These are phyloP conservation scores for Neopestalotiopsis clavispora DNA, from an alignment of 2,329 filamentous ascomycete species.

Conservation along the genomic window DNA sequence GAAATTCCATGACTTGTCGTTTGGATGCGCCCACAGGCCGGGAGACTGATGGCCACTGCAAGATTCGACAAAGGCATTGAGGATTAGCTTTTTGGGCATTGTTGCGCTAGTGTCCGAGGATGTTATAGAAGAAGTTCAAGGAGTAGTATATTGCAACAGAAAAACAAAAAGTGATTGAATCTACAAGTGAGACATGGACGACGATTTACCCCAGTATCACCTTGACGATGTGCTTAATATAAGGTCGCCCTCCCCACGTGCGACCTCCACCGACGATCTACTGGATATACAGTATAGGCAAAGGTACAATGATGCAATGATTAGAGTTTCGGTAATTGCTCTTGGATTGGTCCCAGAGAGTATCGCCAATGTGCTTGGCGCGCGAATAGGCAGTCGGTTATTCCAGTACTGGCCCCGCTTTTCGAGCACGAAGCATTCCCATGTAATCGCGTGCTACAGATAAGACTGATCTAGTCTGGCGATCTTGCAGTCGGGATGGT, in stretches of 20 bases:
- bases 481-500: not conserved
- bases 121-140: not conserved
- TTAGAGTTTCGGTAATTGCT: slow-evolving; percentile 12
- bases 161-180: not conserved
- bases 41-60: slow-evolving; percentile 63
- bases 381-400: not conserved
- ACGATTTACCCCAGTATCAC: not conserved
- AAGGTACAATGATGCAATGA: slow-evolving; percentile 9
- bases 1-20: slow-evolving; percentile 62
- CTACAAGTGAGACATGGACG: not conserved
- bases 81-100: slow-evolving; percentile 54
- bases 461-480: not conserved
- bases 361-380: not conserved
- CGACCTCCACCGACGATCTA: not conserved
- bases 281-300: not conserved
- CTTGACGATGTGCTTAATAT: not conserved
- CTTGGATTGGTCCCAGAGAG: not conserved
- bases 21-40: slow-evolving; percentile 53
- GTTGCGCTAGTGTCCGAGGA: not conserved
- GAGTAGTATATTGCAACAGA: not conserved
- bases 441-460: slow-evolving; percentile 13
- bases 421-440: slow-evolving; percentile 11
- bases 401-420: slow-evolving; percentile 4
- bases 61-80: slow-evolving; percentile 69
- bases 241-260: not conserved